A percentile compares a stretch with the other conserved stretches of the same genome.
Evolutionary conservation across 768 basidiomycete species (phyloP).

Genomic region (Tephrocybe rancida): DNA sequence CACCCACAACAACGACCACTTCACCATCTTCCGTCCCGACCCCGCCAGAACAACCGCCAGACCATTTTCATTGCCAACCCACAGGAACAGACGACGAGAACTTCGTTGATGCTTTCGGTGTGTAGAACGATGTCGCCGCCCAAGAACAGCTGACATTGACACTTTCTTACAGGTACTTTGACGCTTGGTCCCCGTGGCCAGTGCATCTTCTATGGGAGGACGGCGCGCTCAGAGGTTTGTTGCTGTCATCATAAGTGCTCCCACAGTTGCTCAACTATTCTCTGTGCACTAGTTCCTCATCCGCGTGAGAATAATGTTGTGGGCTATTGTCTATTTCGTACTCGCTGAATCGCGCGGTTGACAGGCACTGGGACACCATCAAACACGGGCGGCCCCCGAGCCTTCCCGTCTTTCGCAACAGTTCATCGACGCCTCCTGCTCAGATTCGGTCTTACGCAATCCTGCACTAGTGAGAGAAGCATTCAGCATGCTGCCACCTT

Average conservation of each 20-base stretch:
- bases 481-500: slow-evolving; percentile 51
- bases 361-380: slow-evolving; percentile 28
- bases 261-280: neutral
- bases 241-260: neutral
- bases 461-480: slow-evolving; percentile 43
- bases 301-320: slow-evolving; percentile 45
- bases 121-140: neutral
- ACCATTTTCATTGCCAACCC: neutral
- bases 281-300: slow-evolving; percentile 55
- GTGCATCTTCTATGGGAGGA: slow-evolving; percentile 61
- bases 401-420: slow-evolving; percentile 34
- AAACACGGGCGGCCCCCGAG: slow-evolving; percentile 5
- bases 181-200: slow-evolving; percentile 57
- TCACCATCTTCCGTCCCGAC: neutral
- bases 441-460: slow-evolving; percentile 34
- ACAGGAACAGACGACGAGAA: slow-evolving; percentile 40
- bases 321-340: neutral
- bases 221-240: slow-evolving; percentile 68
- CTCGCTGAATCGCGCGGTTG: neutral
- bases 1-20: neutral
- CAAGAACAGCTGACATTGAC: neutral
- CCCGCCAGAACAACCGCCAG: slow-evolving; percentile 1
- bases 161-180: slow-evolving; percentile 49
- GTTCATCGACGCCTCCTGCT: slow-evolving; percentile 37
- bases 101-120: slow-evolving; percentile 53